phyloP scores from a whole-genome alignment of 2,329 filamentous ascomycete species.

The Diaporthe helianthi region DNA sequence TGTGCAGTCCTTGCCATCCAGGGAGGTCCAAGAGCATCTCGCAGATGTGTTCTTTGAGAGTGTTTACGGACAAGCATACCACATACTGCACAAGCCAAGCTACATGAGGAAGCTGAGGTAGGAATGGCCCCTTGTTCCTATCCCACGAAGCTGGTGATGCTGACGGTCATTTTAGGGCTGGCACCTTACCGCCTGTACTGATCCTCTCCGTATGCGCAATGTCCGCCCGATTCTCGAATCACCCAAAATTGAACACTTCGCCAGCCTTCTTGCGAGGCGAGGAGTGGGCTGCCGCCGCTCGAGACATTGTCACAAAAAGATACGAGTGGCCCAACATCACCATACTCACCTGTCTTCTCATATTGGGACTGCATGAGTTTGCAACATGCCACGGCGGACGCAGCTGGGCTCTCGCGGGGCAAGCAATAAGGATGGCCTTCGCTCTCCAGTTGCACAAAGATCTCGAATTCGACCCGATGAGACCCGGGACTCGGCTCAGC shows the following conservation, averaged over 20 bases:
- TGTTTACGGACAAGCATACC: conserved; percentile 94
- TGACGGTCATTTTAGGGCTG: conserved; percentile 58
- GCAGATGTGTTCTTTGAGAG: conserved; percentile 96
- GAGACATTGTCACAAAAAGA: conserved; percentile 83
- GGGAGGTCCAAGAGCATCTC: conserved; percentile 91
- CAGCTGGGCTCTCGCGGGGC: conserved; percentile 94
- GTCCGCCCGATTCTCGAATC: conserved; percentile 91
- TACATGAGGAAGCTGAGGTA: conserved; percentile 87
- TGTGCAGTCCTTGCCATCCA: conserved; percentile 78
- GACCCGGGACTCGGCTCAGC: conserved; percentile 73
- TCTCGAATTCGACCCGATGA: conserved; percentile 79
- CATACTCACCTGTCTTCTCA: conserved; percentile 86
- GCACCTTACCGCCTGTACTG: conserved; percentile 85
- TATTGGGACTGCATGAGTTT: conserved; percentile 92
- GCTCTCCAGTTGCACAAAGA: conserved; percentile 93
- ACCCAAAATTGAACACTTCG: conserved; percentile 77
- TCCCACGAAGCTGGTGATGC: conserved; percentile 17
- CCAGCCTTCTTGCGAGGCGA: conserved; percentile 89
- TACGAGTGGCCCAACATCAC: conserved; percentile 98
- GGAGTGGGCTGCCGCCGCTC: conserved; percentile 86
- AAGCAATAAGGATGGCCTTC: conserved; percentile 96
- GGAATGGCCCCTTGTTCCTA: conserved; percentile 43
- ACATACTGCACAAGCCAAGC: conserved; percentile 93
- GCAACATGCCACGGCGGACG: conserved; percentile 95
- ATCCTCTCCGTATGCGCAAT: conserved; percentile 94